Evolutionary conservation across 2,329 filamentous ascomycete species (phyloP).

Genomic region (Hortaea sp.): DNA sequence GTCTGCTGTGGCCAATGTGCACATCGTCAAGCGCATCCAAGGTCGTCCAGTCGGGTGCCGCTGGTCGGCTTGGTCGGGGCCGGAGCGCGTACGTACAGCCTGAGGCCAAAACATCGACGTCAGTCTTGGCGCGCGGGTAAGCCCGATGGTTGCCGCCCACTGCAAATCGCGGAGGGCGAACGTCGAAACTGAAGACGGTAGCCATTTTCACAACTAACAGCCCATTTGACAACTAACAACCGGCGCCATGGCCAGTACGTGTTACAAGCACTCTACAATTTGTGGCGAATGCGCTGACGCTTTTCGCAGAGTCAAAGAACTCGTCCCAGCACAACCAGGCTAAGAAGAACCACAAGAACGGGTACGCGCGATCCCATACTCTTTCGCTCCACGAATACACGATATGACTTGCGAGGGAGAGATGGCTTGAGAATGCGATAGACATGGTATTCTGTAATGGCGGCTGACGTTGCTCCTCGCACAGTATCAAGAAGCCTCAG

Average conservation of each 20-base stretch:
- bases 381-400: neutral
- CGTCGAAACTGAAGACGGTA: neutral
- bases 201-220: neutral
- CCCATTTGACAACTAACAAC: constrained; percentile 2
- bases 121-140: neutral
- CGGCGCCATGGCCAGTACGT: constrained; percentile 62
- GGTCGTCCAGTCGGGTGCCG: too few relatives aligned
- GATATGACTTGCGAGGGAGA: neutral
- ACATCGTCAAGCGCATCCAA: too few relatives aligned
- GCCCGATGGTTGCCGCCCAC: neutral
- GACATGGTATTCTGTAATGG: neutral
- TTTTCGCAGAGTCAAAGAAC: constrained; percentile 87
- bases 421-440: neutral
- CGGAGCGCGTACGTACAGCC: too few relatives aligned
- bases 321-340: constrained; percentile 98
- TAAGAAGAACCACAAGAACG: constrained; percentile 98
- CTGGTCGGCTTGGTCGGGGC: too few relatives aligned
- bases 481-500: constrained; percentile 99
- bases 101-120: too few relatives aligned
- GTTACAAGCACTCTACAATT: neutral
- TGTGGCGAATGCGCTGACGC: constrained; percentile 8
- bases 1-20: too few relatives aligned
- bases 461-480: constrained; percentile 2
- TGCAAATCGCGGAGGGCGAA: neutral
- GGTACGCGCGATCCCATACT: constrained; percentile 51